Evolutionary conservation across 2,329 filamentous ascomycete species (phyloP), one percentile per base, ranked within the genome.

Genomic region (Aspergillus chevalieri): DNA sequence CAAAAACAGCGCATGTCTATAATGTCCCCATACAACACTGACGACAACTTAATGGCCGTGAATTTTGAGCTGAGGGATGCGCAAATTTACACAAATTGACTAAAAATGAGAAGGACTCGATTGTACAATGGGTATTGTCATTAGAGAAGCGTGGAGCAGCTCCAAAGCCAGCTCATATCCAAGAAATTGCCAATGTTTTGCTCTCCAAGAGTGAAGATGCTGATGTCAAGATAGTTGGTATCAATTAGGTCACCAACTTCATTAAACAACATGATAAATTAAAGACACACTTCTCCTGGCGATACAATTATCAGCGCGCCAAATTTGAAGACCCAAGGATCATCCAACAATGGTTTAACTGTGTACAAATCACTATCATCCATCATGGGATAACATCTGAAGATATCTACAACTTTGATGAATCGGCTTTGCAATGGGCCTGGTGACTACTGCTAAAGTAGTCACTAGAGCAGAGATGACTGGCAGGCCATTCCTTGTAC

Each of bases 151-250:
- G 45, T 41, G 36, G 45, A 47, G 45, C 45, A 47, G 33, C 45
- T 28, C 45, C 45, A 33, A 34, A 34, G 28, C 45, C 45, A 15
- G 36, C 45, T 39, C 22, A 39, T 41, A 34, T 47, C 7, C 33
- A 41, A 39, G 45, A 44, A 22, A 51, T 51, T 41, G 46, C 49
- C 42, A 47, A 51, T 51, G 33, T 43, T 41, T 14, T 51, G 7
- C 30, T 51, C 2, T n/a, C 46, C 5, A 19, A 48, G 33, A 42
- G 42, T 6, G 49, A n/a, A 3, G 14, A n/a, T 21, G 3, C 24
- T 12, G 28, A 22, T 38, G n/a, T 33, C 34, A 19, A 28, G 43
- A 38, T 34, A 15, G 42, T 51, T 21, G 46, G 49, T 22, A 42
- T 19, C 9, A 48, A 48, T 21, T 51, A 42, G 33, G 49, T 44